Conservation (phyloP, 139 green algal species). For the Chlorella sorokiniana region DNA sequence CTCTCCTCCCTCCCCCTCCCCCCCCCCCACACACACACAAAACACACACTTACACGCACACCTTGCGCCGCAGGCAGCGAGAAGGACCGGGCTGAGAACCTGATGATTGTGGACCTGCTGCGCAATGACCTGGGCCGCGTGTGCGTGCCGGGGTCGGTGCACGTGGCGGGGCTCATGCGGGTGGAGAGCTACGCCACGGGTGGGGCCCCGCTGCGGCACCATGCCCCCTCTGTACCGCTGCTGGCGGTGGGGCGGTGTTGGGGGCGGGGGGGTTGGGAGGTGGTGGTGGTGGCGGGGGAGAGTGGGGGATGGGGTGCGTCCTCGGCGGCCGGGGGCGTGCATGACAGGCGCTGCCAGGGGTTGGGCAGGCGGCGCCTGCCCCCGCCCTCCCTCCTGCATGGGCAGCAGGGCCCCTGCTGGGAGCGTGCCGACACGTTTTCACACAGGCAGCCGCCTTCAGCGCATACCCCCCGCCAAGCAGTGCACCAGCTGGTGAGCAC, state of each 20-base stretch:
- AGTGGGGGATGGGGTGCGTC: too few species aligned
- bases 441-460: background rate
- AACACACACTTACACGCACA: background rate
- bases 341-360: too few species aligned
- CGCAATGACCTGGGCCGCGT: constrained; percentile 92
- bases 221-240: too few species aligned
- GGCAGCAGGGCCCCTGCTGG: too few species aligned
- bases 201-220: background rate
- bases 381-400: background rate
- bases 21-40: too few species aligned
- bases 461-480: background rate
- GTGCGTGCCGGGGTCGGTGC: constrained; percentile 74
- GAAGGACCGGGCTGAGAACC: constrained; percentile 97
- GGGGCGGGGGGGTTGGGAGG: too few species aligned
- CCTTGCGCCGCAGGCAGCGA: constrained; percentile 63
- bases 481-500: constrained; percentile 97
- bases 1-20: too few species aligned
- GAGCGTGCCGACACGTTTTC: too few species aligned
- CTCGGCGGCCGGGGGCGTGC: too few species aligned
- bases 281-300: too few species aligned
- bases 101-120: constrained; percentile 99
- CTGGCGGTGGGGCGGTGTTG: background rate
- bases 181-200: constrained; percentile 92
- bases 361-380: too few species aligned
- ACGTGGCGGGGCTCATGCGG: constrained; percentile 93